Percentiles rank a stretch among this genome's conserved stretches.
These are phyloP conservation scores for Metroxylon sagu DNA, from an alignment of 176 grass and related monocot genomes.

Conservation along the genomic window DNA sequence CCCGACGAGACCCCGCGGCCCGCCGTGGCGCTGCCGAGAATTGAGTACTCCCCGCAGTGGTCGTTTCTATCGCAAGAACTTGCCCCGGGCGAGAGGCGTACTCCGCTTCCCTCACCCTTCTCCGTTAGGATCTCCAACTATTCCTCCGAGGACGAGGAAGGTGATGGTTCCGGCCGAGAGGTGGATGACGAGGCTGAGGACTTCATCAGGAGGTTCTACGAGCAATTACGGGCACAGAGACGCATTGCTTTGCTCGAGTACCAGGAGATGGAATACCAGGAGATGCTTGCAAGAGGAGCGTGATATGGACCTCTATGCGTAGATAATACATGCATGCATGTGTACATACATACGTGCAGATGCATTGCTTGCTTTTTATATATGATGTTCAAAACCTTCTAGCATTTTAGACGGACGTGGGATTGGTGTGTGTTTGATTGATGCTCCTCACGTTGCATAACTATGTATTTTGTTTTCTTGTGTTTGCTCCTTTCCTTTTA, in stretches of 20 bases:
- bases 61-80: conserved; percentile 43
- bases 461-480: no score
- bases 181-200: conserved; percentile 86
- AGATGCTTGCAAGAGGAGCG: conserved; percentile 27
- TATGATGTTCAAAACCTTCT: no score
- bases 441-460: no score
- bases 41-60: conserved; percentile 41
- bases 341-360: neutral
- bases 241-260: conserved; percentile 42
- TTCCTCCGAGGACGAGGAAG: conserved; percentile 24
- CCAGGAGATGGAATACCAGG: conserved; percentile 26
- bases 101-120: conserved; percentile 23
- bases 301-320: neutral
- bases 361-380: no score
- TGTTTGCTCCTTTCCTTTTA: no score
- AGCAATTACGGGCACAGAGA: conserved; percentile 69
- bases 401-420: no score
- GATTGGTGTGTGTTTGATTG: no score
- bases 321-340: conserved; percentile 7
- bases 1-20: neutral
- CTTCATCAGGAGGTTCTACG: conserved; percentile 89
- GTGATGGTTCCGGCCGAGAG: neutral
- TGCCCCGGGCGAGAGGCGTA: conserved; percentile 26
- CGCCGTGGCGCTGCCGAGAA: conserved; percentile 18
- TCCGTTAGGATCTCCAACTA: conserved; percentile 62